Percentiles rank a stretch among this genome's conserved stretches.
Conservation (phyloP, 2,329 filamentous ascomycete species). For the Talaromyces sp. region DNA sequence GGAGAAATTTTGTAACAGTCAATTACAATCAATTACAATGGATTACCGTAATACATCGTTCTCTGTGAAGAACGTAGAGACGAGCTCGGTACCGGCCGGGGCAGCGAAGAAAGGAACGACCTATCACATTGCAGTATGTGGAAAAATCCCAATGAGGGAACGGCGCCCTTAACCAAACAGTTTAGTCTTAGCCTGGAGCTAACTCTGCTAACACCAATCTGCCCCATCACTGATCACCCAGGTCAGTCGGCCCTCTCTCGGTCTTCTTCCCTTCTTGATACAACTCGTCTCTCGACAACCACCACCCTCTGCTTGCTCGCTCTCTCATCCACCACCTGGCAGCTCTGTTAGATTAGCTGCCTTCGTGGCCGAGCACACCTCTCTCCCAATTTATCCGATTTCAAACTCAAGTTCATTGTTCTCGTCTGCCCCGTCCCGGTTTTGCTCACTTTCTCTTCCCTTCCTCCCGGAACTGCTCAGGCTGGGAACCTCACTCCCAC, state of each 20-base stretch:
- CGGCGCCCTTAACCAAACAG: background rate
- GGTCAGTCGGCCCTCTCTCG: background rate
- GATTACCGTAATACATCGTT: background rate
- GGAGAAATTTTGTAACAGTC: background rate
- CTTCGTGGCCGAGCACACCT: background rate
- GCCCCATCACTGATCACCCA: constrained; percentile 2
- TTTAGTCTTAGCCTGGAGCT: constrained; percentile 7
- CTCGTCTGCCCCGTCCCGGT: constrained; percentile 20
- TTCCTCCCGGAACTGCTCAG: background rate
- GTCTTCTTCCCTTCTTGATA: constrained; percentile 9
- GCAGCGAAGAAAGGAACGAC: background rate
- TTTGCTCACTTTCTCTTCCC: constrained; percentile 16
- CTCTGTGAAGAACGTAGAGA: background rate
- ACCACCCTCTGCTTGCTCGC: constrained; percentile 14
- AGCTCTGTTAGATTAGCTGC: background rate
- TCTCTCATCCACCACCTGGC: background rate
- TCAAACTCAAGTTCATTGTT: background rate
- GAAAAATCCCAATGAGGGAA: constrained; percentile 14
- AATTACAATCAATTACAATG: background rate
- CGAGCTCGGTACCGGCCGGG: constrained; percentile 6
- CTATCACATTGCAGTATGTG: constrained; percentile 10
- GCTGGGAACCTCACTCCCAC: background rate
- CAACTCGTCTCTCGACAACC: constrained; percentile 11
- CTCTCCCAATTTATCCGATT: background rate
- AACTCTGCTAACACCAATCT: constrained; percentile 9